Percentiles rank a stretch among this genome's conserved stretches.
Conservation (phyloP, 164 flowering plant species). For the Buxus sempervirens region DNA sequence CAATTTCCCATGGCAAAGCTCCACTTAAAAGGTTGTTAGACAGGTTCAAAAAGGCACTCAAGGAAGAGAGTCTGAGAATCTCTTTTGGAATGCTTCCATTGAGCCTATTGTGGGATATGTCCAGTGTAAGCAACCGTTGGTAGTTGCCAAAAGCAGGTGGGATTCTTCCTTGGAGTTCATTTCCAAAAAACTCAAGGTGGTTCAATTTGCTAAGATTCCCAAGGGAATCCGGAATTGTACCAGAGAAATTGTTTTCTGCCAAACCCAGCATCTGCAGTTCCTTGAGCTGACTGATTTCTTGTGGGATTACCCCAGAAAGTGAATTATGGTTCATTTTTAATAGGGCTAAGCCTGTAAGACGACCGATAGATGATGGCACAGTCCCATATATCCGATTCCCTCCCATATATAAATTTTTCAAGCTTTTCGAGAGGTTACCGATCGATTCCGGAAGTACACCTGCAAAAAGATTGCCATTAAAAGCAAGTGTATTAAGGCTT, state of each 20-base stretch:
- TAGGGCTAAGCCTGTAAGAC: slow-evolving; percentile 25
- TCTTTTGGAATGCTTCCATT: slow-evolving; percentile 49
- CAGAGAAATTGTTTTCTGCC: slow-evolving; percentile 36
- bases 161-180: slow-evolving; percentile 37
- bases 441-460: slow-evolving; percentile 46
- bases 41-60: slow-evolving; percentile 29
- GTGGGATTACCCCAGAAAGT: slow-evolving; percentile 41
- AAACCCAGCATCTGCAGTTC: slow-evolving; percentile 28
- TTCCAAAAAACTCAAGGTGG: slow-evolving; percentile 31
- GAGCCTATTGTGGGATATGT: slow-evolving; percentile 45
- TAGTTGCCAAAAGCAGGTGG: slow-evolving; percentile 33
- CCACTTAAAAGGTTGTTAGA: slow-evolving; percentile 40
- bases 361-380: slow-evolving; percentile 37
- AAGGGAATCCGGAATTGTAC: slow-evolving; percentile 37
- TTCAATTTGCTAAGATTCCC: slow-evolving; percentile 33
- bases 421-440: slow-evolving; percentile 38
- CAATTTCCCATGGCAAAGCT: slow-evolving; percentile 34
- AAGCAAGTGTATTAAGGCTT: slow-evolving; percentile 25
- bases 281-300: slow-evolving; percentile 27
- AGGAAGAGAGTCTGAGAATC: slow-evolving; percentile 21
- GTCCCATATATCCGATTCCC: slow-evolving; percentile 32
- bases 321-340: slow-evolving; percentile 28
- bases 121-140: slow-evolving; percentile 25
- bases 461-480: slow-evolving; percentile 35
- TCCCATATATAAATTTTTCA: slow-evolving; percentile 30